Percentiles rank a stretch among this genome's conserved stretches.
phyloP scores from a whole-genome alignment of 2,329 filamentous ascomycete species.

The Coleophoma eucalyptorum region DNA sequence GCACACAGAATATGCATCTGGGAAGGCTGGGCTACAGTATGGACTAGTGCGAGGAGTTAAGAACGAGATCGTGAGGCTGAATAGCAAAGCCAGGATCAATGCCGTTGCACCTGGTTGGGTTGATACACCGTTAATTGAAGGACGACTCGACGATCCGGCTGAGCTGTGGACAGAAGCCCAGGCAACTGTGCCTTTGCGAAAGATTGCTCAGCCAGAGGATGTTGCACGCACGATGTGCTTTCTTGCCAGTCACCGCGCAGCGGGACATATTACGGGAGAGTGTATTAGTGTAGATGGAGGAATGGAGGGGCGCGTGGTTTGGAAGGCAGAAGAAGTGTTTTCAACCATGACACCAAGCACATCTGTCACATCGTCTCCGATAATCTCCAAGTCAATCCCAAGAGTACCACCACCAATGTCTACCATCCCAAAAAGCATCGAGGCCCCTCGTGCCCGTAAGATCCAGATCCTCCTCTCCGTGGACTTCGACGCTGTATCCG shows the following conservation, averaged over 20 bases:
- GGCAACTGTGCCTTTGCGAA: slow-evolving; percentile 54
- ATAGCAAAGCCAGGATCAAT: slow-evolving; percentile 61
- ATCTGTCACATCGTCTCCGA: neutral
- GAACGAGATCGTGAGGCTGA: slow-evolving; percentile 49
- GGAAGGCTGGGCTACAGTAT: slow-evolving; percentile 48
- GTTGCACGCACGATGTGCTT: slow-evolving; percentile 76
- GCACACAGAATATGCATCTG: slow-evolving; percentile 42
- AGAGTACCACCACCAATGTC: neutral
- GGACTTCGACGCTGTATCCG: slow-evolving; percentile 48
- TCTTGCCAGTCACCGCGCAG: slow-evolving; percentile 62
- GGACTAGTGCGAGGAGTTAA: slow-evolving; percentile 47
- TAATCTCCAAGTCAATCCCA: slow-evolving; percentile 5
- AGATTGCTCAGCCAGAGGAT: slow-evolving; percentile 65
- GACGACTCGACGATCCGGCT: slow-evolving; percentile 42
- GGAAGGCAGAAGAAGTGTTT: slow-evolving; percentile 33
- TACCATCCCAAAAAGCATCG: neutral
- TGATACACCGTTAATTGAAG: slow-evolving; percentile 56
- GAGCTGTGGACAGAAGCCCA: slow-evolving; percentile 47
- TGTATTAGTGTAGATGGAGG: slow-evolving; percentile 46
- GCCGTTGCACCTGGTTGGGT: slow-evolving; percentile 82
- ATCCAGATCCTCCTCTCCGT: slow-evolving; percentile 16
- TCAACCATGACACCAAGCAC: neutral
- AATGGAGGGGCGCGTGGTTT: slow-evolving; percentile 41
- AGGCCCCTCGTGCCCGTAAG: slow-evolving; percentile 5
- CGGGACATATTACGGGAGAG: slow-evolving; percentile 51